Evolutionary conservation across 768 basidiomycete species (phyloP), one percentile per base, ranked within the genome.

Genomic region (Phylloporus arenicola): DNA sequence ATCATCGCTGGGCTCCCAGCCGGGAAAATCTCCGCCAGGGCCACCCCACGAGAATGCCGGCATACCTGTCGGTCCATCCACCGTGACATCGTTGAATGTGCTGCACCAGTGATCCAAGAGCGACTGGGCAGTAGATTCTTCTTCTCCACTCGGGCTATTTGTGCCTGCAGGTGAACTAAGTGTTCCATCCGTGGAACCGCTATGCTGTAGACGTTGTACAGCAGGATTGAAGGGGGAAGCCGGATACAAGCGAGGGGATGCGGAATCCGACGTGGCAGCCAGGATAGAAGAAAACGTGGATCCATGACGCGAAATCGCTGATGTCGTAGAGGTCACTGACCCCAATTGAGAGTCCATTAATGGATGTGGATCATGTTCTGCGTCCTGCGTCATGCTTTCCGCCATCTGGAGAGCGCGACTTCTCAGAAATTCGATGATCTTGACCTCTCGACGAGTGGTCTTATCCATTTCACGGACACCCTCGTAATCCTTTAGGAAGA

Each of bases 51-150:
- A 76, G 54, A 81, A 60, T 5, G 71, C 67, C 37, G 71, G 72
- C 44, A 72, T 73, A 25, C 75, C 73, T 19, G 72, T 70, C 3
- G 74, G 64, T 19, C 75, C 70, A 56, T 85, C 82, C 2, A 80
- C 57, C 2, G 78, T 75, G 11, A 82, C 77, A 51, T 83, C 85
- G 60, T 80, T 86, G 56, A 89, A 79, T n/a, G 83, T 82, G 54
- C 83, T 84, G 61, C 82, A 86, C 89, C 90, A 92, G 54, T 90
- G 85, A 64, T 92, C 88, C 42, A 92, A 71, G 48, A 92, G 64
- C 11, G 79, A 79, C 61, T 92, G 89, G 4, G 88, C 88, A 7
- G 84, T 73, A 22, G 78, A 81, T 61, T 89, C 83, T 10, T 86
- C 88, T 42, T 90, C 89, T 39, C 77, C 83, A 45, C 64, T 65